A percentile compares a stretch with the other conserved stretches of the same genome.
phyloP scores from a whole-genome alignment of 306 rosid genomes.

The Quercus cerris region DNA sequence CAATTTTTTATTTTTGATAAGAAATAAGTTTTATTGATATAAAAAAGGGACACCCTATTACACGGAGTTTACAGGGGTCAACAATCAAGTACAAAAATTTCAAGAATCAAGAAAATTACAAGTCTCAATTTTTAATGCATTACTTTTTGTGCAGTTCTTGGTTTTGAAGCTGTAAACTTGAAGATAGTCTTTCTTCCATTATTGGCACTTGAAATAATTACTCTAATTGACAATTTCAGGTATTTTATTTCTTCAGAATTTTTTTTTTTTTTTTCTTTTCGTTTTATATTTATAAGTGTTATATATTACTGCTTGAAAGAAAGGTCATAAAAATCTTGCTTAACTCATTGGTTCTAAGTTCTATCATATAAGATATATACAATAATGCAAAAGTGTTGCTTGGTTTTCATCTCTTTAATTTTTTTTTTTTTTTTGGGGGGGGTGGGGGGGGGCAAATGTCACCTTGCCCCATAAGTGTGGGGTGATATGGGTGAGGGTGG shows the following conservation, averaged over 20 bases:
- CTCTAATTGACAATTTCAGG: conserved; percentile 96
- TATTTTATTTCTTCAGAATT: conserved; percentile 26
- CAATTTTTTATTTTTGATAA: background rate
- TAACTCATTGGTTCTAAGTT: background rate
- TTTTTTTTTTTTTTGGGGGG: too few species aligned
- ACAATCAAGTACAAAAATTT: too few species aligned
- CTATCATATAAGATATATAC: background rate
- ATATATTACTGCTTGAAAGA: background rate
- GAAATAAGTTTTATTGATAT: too few species aligned
- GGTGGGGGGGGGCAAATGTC: too few species aligned
- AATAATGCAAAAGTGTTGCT: background rate
- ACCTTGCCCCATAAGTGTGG: too few species aligned
- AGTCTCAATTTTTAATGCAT: conserved; percentile 11
- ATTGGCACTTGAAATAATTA: conserved; percentile 76
- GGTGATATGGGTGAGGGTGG: too few species aligned
- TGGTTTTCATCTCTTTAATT: background rate
- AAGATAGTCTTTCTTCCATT: conserved; percentile 94
- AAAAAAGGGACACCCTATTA: too few species aligned
- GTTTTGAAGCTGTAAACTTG: conserved; percentile 69
- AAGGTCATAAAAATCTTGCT: background rate
- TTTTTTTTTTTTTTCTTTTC: background rate
- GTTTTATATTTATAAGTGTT: background rate
- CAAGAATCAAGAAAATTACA: too few species aligned
- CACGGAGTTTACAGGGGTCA: too few species aligned
- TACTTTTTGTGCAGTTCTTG: conserved; percentile 51